Evolutionary conservation across 2,329 filamentous ascomycete species (phyloP), one percentile per base, ranked within the genome.

Genomic region (Dactylellina haptotyla): DNA sequence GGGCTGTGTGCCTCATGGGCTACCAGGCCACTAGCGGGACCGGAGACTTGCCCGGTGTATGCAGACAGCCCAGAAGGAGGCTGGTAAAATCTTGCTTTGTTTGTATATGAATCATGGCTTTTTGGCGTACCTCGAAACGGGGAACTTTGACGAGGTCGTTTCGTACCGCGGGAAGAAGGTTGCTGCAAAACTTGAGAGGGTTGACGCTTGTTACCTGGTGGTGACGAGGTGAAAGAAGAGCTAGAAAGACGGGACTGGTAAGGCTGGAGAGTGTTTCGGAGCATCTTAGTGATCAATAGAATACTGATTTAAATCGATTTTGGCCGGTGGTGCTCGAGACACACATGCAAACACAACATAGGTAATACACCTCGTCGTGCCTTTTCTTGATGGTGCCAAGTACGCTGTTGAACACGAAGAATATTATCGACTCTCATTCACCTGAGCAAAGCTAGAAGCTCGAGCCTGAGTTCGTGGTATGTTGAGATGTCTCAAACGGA

Each of bases 91-190:
- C n/a, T 26, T 18, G n/a, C n/a, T 20, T 12, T 18, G n/a, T 18
- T 57, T 18, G 14, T 14, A 23, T n/a, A 23, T 8, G 43, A 10
- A n/a, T 39, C 8, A 41, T 51, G 34, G 4, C 51, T 23, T 18
- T 34, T 59, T 8, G 58, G 66, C 12, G 59, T 59, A 39, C 41
- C 66, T 39, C 69, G 39, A 28, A 73, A 73, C 0, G 69, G 61
- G n/a, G 69, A 73, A 20, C 8, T 39, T 43, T 46, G 45, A 25
- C 69, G 61, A 61, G n/a, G 39, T 8, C 61, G 53, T 37, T 73
- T 73, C 0, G 48, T n/a, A 3, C 48, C 69, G 10, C 46, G 61
- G 18, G 46, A 43, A 53, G 48, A 54, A 16, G 45, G 16, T 39
- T 12, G 2, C 5, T 41, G 28, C 4, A 41, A 18, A 1, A 30